Base-by-base conservation (phyloP, 106 monocot species). In the Iris macrosiphon region DNA sequence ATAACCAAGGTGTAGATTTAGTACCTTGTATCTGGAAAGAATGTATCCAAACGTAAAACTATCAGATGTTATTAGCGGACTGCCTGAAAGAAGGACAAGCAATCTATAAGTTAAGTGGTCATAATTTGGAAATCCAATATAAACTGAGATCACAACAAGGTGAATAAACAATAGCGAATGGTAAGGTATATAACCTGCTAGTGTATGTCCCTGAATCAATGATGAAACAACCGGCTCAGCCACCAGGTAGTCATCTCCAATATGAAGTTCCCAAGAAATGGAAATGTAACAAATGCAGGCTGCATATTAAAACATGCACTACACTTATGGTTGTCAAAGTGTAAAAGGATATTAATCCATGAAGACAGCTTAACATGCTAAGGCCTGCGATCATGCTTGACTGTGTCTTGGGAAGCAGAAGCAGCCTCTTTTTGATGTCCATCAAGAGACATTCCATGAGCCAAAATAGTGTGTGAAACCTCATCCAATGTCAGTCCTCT, bases 401-500 rank as follows among this genome's bases (percentile, higher is more conserved):
- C 33, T 8, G 33, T 40, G 49, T 51, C 40, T 61, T 66, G 54
- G 23, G 52, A 56, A 31, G 56, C 23, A 28, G 45, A 50, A 23
- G 48, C 14, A 30, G 32, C 59, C 67, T 75, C 64, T 33, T 75
- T 64, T 53, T 68, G 27, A 43, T 32, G 52, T 25, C 55, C 61
- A 69, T 23, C 34, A 51, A 20, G 61, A 67, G 72, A 63, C 41
- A 89, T 39, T 35, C 65, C 74, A 72, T 81, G 39, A 68, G 68
- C 67, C 50, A 84, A 68, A 33, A 64, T 62, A 51, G 70, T 68
- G 62, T 74, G 74, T 31, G 64, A 70, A 43, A 69, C 60, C 35
- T 68, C 77, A 66, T 94, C 78, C 55, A 81, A 59, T 24, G 25
- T n/a, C 28, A 73, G 42, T 22, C 63, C 78, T 55, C 57, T 38